Evolutionary conservation across 805 yeast species (phyloP).

Genomic region (Zygosaccharomyces lentus): DNA sequence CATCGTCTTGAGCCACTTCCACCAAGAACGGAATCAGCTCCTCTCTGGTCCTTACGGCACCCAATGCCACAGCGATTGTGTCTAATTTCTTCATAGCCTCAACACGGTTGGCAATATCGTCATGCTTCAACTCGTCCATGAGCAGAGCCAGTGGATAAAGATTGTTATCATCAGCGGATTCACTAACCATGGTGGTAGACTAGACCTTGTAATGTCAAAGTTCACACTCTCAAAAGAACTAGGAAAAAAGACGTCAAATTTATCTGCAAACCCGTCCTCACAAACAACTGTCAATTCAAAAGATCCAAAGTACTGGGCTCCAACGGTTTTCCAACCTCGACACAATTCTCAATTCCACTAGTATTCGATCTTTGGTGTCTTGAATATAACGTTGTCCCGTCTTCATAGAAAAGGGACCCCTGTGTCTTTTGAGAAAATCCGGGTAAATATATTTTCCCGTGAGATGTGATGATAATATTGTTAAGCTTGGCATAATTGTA

Average conservation of each 20-base stretch:
- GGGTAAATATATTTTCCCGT: conserved; percentile 1
- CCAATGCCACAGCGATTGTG: conserved; percentile 91
- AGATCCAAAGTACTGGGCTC: not conserved
- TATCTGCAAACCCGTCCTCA: not conserved
- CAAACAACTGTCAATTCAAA: not conserved
- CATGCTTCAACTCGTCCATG: conserved; percentile 96
- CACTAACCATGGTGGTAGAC: conserved; percentile 10
- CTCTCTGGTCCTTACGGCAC: conserved; percentile 84
- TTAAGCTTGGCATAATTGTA: too few relatives aligned
- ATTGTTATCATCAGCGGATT: conserved; percentile 35
- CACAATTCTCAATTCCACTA: not conserved
- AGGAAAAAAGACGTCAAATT: not conserved
- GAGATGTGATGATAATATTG: not conserved
- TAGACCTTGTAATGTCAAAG: not conserved
- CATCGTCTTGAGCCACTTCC: conserved; percentile 88
- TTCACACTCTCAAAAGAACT: not conserved
- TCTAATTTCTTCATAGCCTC: conserved; percentile 92
- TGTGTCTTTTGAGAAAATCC: not conserved
- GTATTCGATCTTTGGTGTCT: not conserved
- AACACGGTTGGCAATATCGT: conserved; percentile 88
- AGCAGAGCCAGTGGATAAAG: conserved; percentile 91
- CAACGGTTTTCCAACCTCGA: not conserved
- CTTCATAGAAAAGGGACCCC: conserved; percentile 1
- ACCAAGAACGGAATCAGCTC: conserved; percentile 89
- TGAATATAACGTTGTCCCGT: not conserved